These are phyloP conservation scores for Aquilaria yunnanensis DNA, from an alignment of 345 rosid species.

Conservation along the genomic window DNA sequence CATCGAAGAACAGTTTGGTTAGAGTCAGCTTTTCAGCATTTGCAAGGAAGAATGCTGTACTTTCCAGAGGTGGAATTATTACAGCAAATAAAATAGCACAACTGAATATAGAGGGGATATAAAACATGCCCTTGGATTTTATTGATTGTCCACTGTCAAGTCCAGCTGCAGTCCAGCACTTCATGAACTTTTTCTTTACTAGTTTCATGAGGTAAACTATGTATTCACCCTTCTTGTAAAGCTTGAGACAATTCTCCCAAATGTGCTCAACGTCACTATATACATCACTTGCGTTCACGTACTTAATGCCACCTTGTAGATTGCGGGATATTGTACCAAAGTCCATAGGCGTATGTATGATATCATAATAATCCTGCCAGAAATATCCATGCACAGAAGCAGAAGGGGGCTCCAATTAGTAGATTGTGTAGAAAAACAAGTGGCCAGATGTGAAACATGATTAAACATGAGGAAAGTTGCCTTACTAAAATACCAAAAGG, in stretches of 20 bases:
- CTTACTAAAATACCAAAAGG: no score
- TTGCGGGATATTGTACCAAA: conserved; percentile 49
- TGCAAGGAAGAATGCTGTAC: no score
- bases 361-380: conserved; percentile 43
- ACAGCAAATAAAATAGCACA: not conserved
- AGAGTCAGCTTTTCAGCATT: no score
- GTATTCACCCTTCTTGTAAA: conserved; percentile 51
- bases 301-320: conserved; percentile 39
- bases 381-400: not conserved
- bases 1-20: no score
- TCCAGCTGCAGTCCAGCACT: conserved; percentile 47
- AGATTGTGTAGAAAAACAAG: no score
- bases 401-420: not conserved
- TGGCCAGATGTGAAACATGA: no score
- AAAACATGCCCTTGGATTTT: conserved; percentile 20
- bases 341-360: conserved; percentile 53
- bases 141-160: conserved; percentile 27
- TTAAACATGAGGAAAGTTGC: no score
- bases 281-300: conserved; percentile 45
- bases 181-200: conserved; percentile 55
- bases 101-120: not conserved
- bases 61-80: no score
- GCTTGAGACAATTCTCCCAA: conserved; percentile 53
- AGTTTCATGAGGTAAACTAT: conserved; percentile 48
- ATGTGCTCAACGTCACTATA: conserved; percentile 40